Evolutionary conservation across 2,329 filamentous ascomycete species (phyloP).

Genomic region (Claviceps pazoutovae): DNA sequence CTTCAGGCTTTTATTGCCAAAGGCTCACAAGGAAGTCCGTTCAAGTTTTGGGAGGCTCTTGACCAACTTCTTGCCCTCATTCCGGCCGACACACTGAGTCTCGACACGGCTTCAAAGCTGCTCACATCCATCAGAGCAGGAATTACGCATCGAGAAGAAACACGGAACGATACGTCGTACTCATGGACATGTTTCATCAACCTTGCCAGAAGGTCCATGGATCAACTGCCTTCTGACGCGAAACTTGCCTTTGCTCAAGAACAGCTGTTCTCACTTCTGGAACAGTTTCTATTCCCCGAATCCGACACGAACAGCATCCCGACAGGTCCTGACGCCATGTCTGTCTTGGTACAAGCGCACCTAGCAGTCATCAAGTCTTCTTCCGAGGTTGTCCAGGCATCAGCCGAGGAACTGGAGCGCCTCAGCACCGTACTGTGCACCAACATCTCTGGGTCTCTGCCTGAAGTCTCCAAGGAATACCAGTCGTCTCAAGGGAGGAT

Average conservation of each 20-base stretch:
- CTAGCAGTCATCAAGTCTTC: constrained; percentile 27
- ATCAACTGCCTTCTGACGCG: constrained; percentile 29
- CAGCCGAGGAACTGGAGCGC: constrained; percentile 46
- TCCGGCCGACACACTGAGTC: constrained; percentile 27
- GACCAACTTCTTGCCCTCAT: constrained; percentile 48
- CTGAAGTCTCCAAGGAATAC: constrained; percentile 70
- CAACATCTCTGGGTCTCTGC: constrained; percentile 58
- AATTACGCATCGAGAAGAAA: constrained; percentile 61
- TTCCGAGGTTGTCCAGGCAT: constrained; percentile 30
- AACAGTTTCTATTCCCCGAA: constrained; percentile 36
- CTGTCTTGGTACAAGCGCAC: constrained; percentile 34
- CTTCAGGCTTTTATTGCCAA: constrained; percentile 63
- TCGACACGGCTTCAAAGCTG: constrained; percentile 44
- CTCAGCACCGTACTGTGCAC: constrained; percentile 49
- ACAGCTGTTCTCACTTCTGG: constrained; percentile 39
- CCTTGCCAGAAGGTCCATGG: constrained; percentile 40
- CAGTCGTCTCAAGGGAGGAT: constrained; percentile 57
- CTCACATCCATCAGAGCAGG: constrained; percentile 56
- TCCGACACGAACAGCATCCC: constrained; percentile 23
- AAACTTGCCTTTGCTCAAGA: constrained; percentile 32
- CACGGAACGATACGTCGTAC: constrained; percentile 47
- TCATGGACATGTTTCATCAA: constrained; percentile 69
- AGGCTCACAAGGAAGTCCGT: constrained; percentile 66
- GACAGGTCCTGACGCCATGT: constrained; percentile 20
- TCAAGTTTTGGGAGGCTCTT: constrained; percentile 60